Percentiles rank a stretch among this genome's conserved stretches.
These are phyloP conservation scores for Scalesia atractyloides DNA, from an alignment of 129 eudicot genomes.

Conservation along the genomic window DNA sequence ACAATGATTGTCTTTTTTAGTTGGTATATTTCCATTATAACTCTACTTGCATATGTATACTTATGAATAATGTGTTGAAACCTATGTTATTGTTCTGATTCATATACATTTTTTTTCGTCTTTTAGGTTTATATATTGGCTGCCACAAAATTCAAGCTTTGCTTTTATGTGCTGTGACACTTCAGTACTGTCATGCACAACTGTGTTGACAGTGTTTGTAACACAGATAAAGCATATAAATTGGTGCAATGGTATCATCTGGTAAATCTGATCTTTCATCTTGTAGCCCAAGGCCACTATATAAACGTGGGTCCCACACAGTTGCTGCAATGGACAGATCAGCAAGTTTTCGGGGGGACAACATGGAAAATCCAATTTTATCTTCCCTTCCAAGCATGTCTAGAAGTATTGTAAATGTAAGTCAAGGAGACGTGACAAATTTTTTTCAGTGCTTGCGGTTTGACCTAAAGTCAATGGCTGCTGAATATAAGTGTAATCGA, in stretches of 20 bases:
- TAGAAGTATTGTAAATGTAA: conserved; percentile 56
- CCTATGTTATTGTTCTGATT: conserved; percentile 18
- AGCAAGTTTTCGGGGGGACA: conserved; percentile 75
- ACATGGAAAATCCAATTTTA: conserved; percentile 65
- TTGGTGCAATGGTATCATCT: conserved; percentile 72
- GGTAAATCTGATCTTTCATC: conserved; percentile 71
- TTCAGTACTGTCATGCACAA: not conserved
- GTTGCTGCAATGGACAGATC: conserved; percentile 69
- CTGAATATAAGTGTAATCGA: conserved; percentile 65
- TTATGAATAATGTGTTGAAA: not conserved
- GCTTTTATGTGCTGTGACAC: conserved; percentile 41
- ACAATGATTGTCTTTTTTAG: too few species aligned
- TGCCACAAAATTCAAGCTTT: conserved; percentile 18
- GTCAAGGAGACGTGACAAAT: conserved; percentile 59
- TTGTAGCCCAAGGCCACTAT: conserved; percentile 68
- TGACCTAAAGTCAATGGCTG: conserved; percentile 67
- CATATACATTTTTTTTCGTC: conserved; percentile 3
- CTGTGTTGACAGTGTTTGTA: conserved; percentile 45
- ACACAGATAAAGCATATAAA: conserved; percentile 48
- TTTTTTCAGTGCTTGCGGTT: conserved; percentile 74
- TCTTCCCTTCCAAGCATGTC: conserved; percentile 80
- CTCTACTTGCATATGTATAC: too few species aligned
- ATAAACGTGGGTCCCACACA: conserved; percentile 60
- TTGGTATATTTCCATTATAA: too few species aligned
- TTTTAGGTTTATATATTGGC: conserved; percentile 26